Base-by-base conservation (phyloP, 2,329 filamentous ascomycete species). In the Fusarium sublunatum region DNA sequence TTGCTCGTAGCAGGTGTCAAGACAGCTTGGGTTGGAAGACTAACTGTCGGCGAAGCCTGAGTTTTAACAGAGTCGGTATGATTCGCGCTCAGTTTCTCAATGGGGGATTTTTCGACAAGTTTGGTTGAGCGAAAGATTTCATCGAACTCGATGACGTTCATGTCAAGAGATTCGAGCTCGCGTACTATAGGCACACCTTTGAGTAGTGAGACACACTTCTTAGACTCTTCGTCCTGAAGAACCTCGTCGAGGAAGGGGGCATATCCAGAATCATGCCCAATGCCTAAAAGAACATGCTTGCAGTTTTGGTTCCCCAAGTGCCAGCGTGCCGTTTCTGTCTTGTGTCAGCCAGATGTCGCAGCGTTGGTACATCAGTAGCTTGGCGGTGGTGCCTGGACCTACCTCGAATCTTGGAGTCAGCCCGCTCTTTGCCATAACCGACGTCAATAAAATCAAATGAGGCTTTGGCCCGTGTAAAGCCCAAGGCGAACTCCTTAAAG, bases 361-460 rank as follows among this genome's bases (percentile, higher is more conserved):
- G 34, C 12, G 29, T 41, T 22, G 35, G 22, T 9, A 29, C 3
- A 22, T 29, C 13, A 31, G 31, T 7, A 31, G 10, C 29, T 8
- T 15, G 22, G 12, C 44, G 25, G n/a, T 19, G 24, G 19, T 46
- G 15, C 7, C 34, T 45, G 9, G 19, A 36, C 74, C 44, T 73
- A 86, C 85, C 85, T 79, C 81, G 83, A 64, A 89, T 83, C 72
- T 89, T 89, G 42, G 80, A 81, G 69, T 86, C 84, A 7, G 83
- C 82, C 45, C 83, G 78, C 67, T 88, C 85, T 70, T 86, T 87
- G 40, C 82, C 82, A 64, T 81, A 75, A 31, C 86, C 86, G 49
- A 89, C 81, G 68, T 89, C 86, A 54, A 88, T 77, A 76, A 88
- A 89, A 72, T 89, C 85, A 76, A 88, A 88, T 10, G 81, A 82